Evolutionary conservation across 305 asterid genomes (phyloP), one percentile per base, ranked within the genome.

Genomic region (Solanum hybrid): DNA sequence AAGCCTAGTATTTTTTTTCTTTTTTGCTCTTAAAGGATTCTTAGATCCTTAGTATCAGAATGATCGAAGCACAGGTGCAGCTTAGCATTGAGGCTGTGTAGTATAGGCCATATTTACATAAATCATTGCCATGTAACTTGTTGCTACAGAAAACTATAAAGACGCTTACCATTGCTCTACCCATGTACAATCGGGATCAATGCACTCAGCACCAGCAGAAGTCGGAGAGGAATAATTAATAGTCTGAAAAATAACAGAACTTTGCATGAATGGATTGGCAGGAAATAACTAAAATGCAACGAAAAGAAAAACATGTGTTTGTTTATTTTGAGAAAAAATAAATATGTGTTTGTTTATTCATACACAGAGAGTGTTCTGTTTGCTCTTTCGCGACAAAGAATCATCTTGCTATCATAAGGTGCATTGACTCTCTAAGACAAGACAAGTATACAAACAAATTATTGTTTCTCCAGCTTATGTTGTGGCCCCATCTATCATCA

Each of bases 121-220:
- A 76, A 17, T 3, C 14, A 12, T 76, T 34, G 7, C 69, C 38
- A 26, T 82, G 86, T 26, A 42, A 82, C 27, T 82, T 31, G 35
- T 82, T 46, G 13, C 66, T 82, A 31, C 13, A 82, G 27, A 46
- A 38, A 46, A 51, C 29, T 26, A 86, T 0, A 79, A 38, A 60
- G 84, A 91, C 42, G 88, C 89, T 89, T 95, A 97, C 99, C 99
- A 96, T 90, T 97, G 99, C 92, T 96, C 99, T 90, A 97, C 95
- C 99, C 99, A 97, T 64, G 99, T 91, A 93, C 99, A 97, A 86
- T 85, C 89, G 42, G 99, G 96, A 92, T 97, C 99, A 89, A 97
- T 95, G 91, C 99, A 96, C 94, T 97, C 98, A 31, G 99, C 99
- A 90, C 99, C 99, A 56, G 99, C 99, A 79, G 99, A 97, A 87